Evolutionary conservation across 176 grass and related monocot species (phyloP), one percentile per base, ranked within the genome.

Genomic region (Oryza officinalis): DNA sequence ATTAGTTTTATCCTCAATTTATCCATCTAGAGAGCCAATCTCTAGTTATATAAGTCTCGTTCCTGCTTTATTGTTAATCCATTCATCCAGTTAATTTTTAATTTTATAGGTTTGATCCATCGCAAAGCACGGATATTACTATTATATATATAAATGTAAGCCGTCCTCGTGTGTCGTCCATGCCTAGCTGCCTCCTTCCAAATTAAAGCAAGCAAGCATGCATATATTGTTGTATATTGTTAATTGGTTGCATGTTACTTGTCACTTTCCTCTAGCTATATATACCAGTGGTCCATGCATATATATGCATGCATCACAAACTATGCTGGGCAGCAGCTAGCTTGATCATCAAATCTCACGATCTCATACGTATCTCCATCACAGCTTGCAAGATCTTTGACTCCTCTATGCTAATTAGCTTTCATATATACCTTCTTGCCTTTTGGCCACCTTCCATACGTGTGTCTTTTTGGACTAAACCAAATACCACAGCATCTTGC

Each of bases 361-460:
- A 69, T 77, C 73, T 60, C 33, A 45, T 27, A 44, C 40, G 23
- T 60, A 75, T 85, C 47, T 68, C 23, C 35, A 17, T 77, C 26
- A 35, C 6, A 52, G 20, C 8, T 78, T 54, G 54, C 8, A 78
- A 71, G 26, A 85, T 85, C 65, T 85, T 78, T 78, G 83, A 71
- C 50, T 85, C 18, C 9, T 38, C 8, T 22, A 17, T 45, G 26
- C 18, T 27, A 44, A 11, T 20, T 49, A 17, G 18, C 28, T 60
- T 77, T 76, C 83, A 64, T 31, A n/a, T 60, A 60, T 60, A 52
- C 22, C 7, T 13, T 64, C 40, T 43, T 83, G 65, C 59, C 28
- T 83, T 83, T 85, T 70, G 18, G 27, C 14, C 37, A 38, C 8
- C 49, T 38, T 31, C 6, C 4, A 45, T 78, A 46, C 12, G 0